These are phyloP conservation scores for Aspergillus eucalypticola DNA, from an alignment of 2,329 filamentous ascomycete species.

Conservation along the genomic window DNA sequence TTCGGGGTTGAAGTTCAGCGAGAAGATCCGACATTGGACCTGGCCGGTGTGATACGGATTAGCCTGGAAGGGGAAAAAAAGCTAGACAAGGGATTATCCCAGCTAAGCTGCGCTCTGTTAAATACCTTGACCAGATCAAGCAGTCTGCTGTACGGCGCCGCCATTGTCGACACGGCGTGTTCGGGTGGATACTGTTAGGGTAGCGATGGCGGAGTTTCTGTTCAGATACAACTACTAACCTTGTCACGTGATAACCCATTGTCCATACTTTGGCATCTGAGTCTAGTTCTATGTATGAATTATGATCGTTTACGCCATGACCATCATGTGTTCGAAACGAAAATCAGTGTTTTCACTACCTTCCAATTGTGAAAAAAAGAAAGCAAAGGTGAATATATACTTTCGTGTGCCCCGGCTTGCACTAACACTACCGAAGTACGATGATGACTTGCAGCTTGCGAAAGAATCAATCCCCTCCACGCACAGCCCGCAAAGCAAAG, in stretches of 20 bases:
- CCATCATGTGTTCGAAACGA: conserved; percentile 31
- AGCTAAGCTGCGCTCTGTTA: not conserved
- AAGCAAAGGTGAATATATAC: conserved; percentile 21
- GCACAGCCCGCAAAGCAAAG: not conserved
- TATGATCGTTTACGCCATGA: not conserved
- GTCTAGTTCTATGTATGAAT: not conserved
- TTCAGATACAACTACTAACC: not conserved
- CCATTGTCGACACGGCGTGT: conserved; percentile 38
- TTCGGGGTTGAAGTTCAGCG: conserved; percentile 85
- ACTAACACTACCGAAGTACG: conserved; percentile 1
- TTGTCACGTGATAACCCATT: conserved; percentile 3
- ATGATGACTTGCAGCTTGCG: not conserved
- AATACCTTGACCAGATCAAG: conserved; percentile 76
- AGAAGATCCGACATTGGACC: conserved; percentile 91
- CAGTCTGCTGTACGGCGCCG: conserved; percentile 55
- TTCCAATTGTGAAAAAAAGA: conserved; percentile 11
- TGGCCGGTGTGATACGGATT: conserved; percentile 39
- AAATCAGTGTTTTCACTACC: conserved; percentile 16
- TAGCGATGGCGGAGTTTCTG: not conserved
- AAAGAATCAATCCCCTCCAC: not conserved
- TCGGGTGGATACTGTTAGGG: not conserved
- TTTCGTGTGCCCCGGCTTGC: not conserved
- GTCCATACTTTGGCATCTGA: not conserved
- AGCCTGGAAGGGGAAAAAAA: too few relatives aligned
- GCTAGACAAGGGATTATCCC: not conserved